Conservation (phyloP, 805 yeast species). For the Saccharomyces jurei region DNA sequence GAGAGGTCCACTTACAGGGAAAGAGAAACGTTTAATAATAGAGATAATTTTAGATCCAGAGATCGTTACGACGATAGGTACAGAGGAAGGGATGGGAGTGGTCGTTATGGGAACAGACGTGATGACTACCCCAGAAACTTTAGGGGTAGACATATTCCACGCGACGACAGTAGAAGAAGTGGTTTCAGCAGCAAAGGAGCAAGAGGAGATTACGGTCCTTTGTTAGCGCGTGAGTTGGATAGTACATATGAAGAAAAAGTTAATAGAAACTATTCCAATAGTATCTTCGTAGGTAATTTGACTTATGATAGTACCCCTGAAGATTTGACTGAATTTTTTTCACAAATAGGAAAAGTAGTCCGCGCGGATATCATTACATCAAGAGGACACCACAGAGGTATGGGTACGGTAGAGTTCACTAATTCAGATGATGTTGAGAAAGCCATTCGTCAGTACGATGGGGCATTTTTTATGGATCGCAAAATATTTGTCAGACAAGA, state of each 20-base stretch:
- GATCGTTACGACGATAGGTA: constrained; percentile 1
- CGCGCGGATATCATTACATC: constrained; percentile 77
- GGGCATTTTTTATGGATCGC: constrained; percentile 60
- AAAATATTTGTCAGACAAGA: constrained; percentile 85
- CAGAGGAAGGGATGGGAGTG: constrained; percentile 14
- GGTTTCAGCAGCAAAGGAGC: not conserved
- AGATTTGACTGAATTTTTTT: constrained; percentile 53
- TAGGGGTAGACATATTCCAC: constrained; percentile 4
- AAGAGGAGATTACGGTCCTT: constrained; percentile 24
- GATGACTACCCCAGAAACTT: constrained; percentile 1
- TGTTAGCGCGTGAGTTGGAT: constrained; percentile 17
- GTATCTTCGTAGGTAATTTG: constrained; percentile 66
- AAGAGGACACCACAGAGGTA: constrained; percentile 77
- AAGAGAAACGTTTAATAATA: not conserved
- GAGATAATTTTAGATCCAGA: not conserved
- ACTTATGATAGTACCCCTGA: constrained; percentile 56
- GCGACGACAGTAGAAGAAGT: constrained; percentile 7
- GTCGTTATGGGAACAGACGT: constrained; percentile 13
- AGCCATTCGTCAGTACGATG: constrained; percentile 66
- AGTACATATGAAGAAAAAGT: constrained; percentile 32
- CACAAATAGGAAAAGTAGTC: constrained; percentile 54
- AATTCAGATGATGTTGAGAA: constrained; percentile 53
- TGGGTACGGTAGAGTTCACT: constrained; percentile 84
- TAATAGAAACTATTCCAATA: constrained; percentile 56
- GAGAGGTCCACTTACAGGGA: constrained; percentile 1